Base-by-base conservation (phyloP, 805 yeast species). In the Metschnikowia bowlesiae region DNA sequence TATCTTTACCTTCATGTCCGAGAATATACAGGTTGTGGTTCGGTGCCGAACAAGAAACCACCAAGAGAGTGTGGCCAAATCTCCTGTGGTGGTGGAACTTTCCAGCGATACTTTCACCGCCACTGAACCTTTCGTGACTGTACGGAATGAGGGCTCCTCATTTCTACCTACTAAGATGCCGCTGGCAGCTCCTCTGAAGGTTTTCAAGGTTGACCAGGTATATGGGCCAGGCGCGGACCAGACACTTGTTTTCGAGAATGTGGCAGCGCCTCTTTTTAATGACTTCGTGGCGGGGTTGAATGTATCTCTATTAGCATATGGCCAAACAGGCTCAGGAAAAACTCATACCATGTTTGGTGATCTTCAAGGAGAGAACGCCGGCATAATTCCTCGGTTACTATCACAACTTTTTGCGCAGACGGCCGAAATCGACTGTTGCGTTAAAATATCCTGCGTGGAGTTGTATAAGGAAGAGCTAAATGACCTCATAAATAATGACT, bases 241-340 rank as follows among this genome's bases (percentile, higher is more conserved):
- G 65, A 69, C 73, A 40, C 69, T 75, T 36, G 64, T 90, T 1
- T 90, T 84, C 58, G 80, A 83, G 22, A 79, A 79, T 28, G 84
- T 85, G 16, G 95, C 91, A 0, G 74, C 77, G 28, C 96, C 91
- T 54, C 78, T 89, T 52, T 68, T 89, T 50, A 70, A 76, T 47
- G 95, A 92, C 18, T 86, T 84, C 62, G 53, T 79, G 44, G 62
- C 65, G 44, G 84, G 85, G 13, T 66, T 55, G 53, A 89, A 88
- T 62, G 89, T 90, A 56, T 86, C 96, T 0, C 77, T 89, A 30
- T 74, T 89, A 56, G 96, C 94, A 0, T 81, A 81, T 61, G 85
- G 85, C 22, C 95, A 89, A 76, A 89, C 96, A 0, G 94, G 96
- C 1, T 87, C 96, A 0, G 96, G 96, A 28, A 89, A 89, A 60